Conservation (phyloP, 2,329 filamentous ascomycete genomes). For the Trichoderma cornu-damae region DNA sequence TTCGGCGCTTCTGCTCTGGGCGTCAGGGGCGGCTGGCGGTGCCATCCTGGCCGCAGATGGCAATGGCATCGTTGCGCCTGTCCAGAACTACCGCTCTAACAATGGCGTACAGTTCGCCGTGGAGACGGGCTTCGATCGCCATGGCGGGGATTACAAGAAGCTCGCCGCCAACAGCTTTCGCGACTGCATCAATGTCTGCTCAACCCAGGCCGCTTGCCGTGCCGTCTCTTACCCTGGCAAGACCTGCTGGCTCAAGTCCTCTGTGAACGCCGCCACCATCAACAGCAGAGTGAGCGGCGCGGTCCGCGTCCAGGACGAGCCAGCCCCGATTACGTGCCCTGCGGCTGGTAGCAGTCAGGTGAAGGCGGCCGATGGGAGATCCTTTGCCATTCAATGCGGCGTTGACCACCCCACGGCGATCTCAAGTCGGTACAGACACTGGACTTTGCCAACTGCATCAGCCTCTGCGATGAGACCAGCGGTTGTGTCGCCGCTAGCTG, state of each 20-base stretch:
- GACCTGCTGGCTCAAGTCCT: slow-evolving; percentile 1
- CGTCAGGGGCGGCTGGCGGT: background rate
- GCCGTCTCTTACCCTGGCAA: slow-evolving; percentile 2
- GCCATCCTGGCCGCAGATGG: background rate
- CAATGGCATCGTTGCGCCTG: background rate
- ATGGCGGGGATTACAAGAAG: slow-evolving; percentile 1
- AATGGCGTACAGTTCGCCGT: background rate
- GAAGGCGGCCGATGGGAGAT: background rate
- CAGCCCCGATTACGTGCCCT: background rate
- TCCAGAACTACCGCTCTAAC: background rate
- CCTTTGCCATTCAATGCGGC: background rate
- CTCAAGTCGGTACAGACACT: background rate
- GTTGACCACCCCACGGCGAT: background rate
- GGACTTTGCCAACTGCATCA: slow-evolving; percentile 2
- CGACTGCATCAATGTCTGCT: slow-evolving; percentile 4
- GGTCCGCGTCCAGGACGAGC: background rate
- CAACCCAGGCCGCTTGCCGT: background rate
- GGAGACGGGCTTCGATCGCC: background rate
- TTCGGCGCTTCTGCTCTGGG: background rate
- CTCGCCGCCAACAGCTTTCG: background rate
- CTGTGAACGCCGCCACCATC: background rate
- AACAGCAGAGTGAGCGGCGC: background rate
- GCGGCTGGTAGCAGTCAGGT: background rate
- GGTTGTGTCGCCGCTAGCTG: slow-evolving; percentile 1
- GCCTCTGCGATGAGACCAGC: background rate